These are phyloP conservation scores for Alternaria triticina DNA, from an alignment of 2,329 filamentous ascomycete genomes.

Conservation along the genomic window DNA sequence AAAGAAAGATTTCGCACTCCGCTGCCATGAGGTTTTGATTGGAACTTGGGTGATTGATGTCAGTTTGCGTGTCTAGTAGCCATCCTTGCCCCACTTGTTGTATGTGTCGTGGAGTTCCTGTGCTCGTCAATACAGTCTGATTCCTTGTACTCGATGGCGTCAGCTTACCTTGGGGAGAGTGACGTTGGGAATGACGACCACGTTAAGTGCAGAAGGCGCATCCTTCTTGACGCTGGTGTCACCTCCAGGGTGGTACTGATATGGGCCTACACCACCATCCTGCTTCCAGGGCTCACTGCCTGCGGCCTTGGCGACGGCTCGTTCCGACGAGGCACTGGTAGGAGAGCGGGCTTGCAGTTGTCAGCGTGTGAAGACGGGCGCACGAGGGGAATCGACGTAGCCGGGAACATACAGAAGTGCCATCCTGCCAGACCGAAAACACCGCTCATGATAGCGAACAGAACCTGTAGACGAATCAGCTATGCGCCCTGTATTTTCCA, in stretches of 20 bases:
- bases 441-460: constrained; percentile 88
- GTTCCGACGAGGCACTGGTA: constrained; percentile 83
- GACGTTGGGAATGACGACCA: constrained; percentile 91
- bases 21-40: neutral
- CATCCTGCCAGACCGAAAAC: constrained; percentile 88
- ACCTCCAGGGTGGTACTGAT: constrained; percentile 76
- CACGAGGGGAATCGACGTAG: neutral
- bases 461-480: constrained; percentile 67
- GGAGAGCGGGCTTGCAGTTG: constrained; percentile 74
- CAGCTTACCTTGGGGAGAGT: constrained; percentile 74
- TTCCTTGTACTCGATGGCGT: neutral
- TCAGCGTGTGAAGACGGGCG: constrained; percentile 18
- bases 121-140: neutral
- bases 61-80: constrained; percentile 60
- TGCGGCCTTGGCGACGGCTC: constrained; percentile 73
- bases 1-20: neutral
- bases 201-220: constrained; percentile 93
- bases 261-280: constrained; percentile 63
- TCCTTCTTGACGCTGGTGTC: constrained; percentile 81
- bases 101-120: constrained; percentile 92
- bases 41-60: neutral
- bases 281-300: constrained; percentile 92
- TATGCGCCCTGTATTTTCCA: neutral
- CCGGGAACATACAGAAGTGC: constrained; percentile 72
- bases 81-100: constrained; percentile 99